phyloP scores from a whole-genome alignment of 768 basidiomycete species.

The Lyophyllum decastes region DNA sequence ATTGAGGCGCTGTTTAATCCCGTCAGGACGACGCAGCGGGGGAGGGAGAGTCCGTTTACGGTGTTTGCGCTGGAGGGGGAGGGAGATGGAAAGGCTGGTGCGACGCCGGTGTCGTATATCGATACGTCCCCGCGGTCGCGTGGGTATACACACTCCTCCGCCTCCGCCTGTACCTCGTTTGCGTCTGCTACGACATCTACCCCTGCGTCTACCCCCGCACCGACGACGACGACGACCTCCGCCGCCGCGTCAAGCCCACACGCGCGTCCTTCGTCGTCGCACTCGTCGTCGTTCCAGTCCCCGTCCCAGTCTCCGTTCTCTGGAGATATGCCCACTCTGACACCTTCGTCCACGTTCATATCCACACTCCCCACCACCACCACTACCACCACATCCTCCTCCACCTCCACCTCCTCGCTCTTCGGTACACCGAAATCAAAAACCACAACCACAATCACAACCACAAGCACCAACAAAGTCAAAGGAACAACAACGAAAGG shows the following conservation, averaged over 20 bases:
- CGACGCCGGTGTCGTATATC: background rate
- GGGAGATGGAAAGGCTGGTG: background rate
- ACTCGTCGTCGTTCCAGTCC: no score
- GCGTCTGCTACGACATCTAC: no score
- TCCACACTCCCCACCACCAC: no score
- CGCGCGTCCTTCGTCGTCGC: no score
- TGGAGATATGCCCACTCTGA: no score
- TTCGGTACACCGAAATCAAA: background rate
- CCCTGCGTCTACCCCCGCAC: no score
- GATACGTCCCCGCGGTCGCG: conserved; percentile 6
- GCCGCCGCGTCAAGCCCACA: no score
- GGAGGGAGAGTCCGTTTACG: conserved; percentile 44
- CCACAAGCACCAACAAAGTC: no score
- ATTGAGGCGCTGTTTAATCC: conserved; percentile 86
- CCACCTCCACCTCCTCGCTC: background rate
- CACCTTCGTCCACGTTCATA: no score
- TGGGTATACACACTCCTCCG: background rate
- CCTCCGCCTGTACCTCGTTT: background rate
- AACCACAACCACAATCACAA: background rate
- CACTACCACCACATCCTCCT: background rate
- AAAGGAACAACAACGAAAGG: no score
- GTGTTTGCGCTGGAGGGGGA: conserved; percentile 24
- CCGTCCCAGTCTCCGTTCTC: no score
- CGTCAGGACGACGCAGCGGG: conserved; percentile 42
- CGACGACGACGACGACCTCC: no score